Conservation (phyloP, 2,329 filamentous ascomycete species). For the Colletotrichum sublineola region DNA sequence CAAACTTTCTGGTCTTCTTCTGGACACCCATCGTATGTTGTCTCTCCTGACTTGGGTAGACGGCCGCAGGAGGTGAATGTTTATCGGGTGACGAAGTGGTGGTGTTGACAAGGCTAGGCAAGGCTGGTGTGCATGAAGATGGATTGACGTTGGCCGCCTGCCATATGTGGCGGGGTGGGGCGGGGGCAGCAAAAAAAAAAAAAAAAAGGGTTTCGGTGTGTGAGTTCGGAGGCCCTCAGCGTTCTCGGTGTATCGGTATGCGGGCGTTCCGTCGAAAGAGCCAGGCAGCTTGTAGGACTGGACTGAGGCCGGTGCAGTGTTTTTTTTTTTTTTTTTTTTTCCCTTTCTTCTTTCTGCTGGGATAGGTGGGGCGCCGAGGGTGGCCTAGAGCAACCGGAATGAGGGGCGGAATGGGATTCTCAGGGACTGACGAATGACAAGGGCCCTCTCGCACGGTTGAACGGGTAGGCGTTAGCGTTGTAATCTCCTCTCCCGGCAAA, state of each 20-base stretch:
- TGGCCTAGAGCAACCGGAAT: slow-evolving; percentile 19
- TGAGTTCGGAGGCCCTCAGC: not conserved
- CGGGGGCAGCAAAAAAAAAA: not conserved
- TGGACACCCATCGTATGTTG: slow-evolving; percentile 79
- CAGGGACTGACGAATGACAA: slow-evolving; percentile 32
- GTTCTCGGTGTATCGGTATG: not conserved
- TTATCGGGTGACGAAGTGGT: slow-evolving; percentile 9
- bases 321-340: no score
- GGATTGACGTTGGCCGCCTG: not conserved
- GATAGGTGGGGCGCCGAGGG: slow-evolving; percentile 1
- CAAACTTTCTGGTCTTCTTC: slow-evolving; percentile 95
- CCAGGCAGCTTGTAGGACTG: no score
- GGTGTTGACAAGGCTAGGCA: slow-evolving; percentile 31
- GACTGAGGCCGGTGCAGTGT: no score
- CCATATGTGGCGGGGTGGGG: slow-evolving; percentile 24
- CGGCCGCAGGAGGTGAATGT: not conserved
- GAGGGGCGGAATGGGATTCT: slow-evolving; percentile 35
- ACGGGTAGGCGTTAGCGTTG: slow-evolving; percentile 19
- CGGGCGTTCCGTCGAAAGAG: not conserved
- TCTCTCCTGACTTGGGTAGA: not conserved
- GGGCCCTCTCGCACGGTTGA: slow-evolving; percentile 22
- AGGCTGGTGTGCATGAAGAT: slow-evolving; percentile 25
- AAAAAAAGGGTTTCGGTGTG: slow-evolving; percentile 42
- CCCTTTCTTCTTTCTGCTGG: no score
- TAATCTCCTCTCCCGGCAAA: slow-evolving; percentile 23